Base-by-base conservation (phyloP, 371 early-diverging fungal species). In the Coemansia sp. region DNA sequence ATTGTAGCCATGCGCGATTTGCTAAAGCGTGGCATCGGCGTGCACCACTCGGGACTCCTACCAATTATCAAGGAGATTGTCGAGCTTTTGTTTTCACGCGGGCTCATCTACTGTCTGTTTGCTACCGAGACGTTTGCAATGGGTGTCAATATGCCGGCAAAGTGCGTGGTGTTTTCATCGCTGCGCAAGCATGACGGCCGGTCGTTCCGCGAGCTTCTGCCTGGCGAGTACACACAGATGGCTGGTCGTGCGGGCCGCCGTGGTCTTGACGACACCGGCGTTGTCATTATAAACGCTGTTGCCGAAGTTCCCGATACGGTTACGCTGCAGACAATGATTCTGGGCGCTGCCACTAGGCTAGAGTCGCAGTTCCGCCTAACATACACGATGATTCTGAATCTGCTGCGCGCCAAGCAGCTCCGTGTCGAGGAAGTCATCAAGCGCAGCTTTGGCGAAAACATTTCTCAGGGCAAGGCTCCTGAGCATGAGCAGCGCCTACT, bases 221-320 rank as follows among this genome's bases (percentile, higher is more conserved):
- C 96, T 16, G 93, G 96, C 64, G 99, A 99, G 79, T 99, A 98
- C 80, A 99, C 96, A 1, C 99, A 99, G 86, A 99, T 99, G 99
- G 93, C 95, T 16, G 99, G 99, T 0, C 88, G 99, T 62, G 99
- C 99, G 9, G 99, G 99, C 61, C 90, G 99, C 71, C 92, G 99
- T 84, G 99, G 98, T 23, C 84, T 96, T 11, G 99, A 99, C 72
- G 86, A 82, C 9, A 94, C 94, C 3, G 99, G 99, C 33, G 86
- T 93, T 39, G 99, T 99, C 0, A 92, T 99, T 54, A 92, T 99
- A 65, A 72, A 68, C 23, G 64, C 71, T 0, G 72, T 63, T 18
- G 30, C 16, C 26, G 82, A 81, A 8, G 69, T 82, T 0, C 82
- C 82, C 18, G 73, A 89, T 80, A 80, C 84, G 4, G 79, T 82